Evolutionary conservation across 78 protist genomes (phyloP).

Genomic region (Planoprotostelium fungivorum): DNA sequence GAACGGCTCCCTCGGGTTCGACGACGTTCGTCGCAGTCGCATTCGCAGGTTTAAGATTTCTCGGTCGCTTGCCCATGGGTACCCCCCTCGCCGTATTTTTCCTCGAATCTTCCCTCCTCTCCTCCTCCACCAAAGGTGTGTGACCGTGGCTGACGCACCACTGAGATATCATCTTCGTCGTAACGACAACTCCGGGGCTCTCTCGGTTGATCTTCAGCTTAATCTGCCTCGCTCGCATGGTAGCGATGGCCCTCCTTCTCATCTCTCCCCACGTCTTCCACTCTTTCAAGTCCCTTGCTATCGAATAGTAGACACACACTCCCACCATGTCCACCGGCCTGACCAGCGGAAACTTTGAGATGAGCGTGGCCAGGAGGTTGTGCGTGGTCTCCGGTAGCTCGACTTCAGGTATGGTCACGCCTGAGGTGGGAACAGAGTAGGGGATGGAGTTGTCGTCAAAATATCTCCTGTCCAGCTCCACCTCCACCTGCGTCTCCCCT

Average conservation of each 20-base stretch:
- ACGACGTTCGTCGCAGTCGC: not conserved
- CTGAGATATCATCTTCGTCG: not conserved
- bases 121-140: not conserved
- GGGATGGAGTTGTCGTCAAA: conserved; percentile 18
- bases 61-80: not conserved
- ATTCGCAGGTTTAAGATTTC: not conserved
- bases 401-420: not conserved
- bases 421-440: not conserved
- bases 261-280: not conserved
- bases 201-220: not conserved
- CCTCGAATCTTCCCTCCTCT: not conserved
- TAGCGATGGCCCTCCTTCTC: not conserved
- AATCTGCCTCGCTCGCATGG: not conserved
- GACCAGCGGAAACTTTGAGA: not conserved
- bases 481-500: conserved; percentile 36
- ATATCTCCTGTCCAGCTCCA: conserved; percentile 45
- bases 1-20: too few relatives aligned
- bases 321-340: too few relatives aligned
- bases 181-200: not conserved
- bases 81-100: not conserved
- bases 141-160: not conserved
- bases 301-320: too few relatives aligned
- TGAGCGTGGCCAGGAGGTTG: not conserved
- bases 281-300: not conserved
- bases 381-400: not conserved